Evolutionary conservation across 2,329 filamentous ascomycete species (phyloP), one percentile per base, ranked within the genome.

Genomic region (Exophiala phaeomuriformis): DNA sequence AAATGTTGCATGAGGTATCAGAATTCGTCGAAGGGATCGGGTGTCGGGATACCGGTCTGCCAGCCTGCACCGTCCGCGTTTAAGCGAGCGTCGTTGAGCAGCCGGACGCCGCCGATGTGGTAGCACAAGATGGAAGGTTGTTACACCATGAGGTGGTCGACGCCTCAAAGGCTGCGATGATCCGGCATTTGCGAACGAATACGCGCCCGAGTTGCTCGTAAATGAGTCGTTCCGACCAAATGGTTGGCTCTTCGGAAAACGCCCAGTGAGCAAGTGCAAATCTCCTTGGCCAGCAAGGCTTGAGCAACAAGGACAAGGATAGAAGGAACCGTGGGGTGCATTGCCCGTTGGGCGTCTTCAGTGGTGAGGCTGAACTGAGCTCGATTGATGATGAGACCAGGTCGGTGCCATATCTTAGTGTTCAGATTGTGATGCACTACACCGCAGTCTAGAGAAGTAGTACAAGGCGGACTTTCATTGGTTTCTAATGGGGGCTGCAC

Each of bases 301-400:
- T 30, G 12, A 43, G 29, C 5, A 31, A 9, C 5, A 41, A 49
- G 49, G 39, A 52, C 48, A 47, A 47, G 49, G 53, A 39, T 43
- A 40, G 4, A 29, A 30, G 31, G 33, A 52, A 56, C 49, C 53
- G 53, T 56, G 53, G 53, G 53, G 39, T 31, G 40, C 41, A 51
- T 32, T 36, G 33, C n/a, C 33, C 7, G 19, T 19, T 19, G 19
- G 19, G 19, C 19, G 19, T 19, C 19, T 19, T 19, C 19, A 19
- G 19, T 19, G 19, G 19, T 19, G 19, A 19, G 19, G 19, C 19
- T 19, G 19, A 19, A 19, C 19, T 19, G 19, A 19, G 19, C 19
- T 19, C 19, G 19, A 19, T 19, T 19, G 19, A 19, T 19, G 19
- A 19, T 19, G 19, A 19, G 19, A 19, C 19, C 19, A 19, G 19